These are phyloP conservation scores for Suillus americanus DNA, from an alignment of 768 basidiomycete species.

Conservation along the genomic window DNA sequence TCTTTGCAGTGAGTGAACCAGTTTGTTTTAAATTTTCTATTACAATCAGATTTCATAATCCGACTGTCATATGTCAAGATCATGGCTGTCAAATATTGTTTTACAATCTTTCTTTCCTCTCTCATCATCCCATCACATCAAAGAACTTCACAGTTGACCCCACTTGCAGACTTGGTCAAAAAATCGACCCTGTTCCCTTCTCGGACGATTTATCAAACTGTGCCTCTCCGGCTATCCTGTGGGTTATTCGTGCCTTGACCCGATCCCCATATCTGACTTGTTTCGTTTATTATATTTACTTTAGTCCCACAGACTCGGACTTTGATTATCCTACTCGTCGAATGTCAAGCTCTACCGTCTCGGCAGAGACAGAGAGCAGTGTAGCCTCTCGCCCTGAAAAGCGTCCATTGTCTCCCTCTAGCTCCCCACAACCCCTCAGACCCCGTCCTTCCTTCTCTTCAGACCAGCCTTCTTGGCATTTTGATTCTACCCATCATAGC, in stretches of 20 bases:
- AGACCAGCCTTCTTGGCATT: slow-evolving; percentile 26
- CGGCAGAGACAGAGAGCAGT: slow-evolving; percentile 64
- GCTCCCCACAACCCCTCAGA: slow-evolving; percentile 49
- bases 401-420: slow-evolving; percentile 54
- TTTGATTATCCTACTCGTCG: slow-evolving; percentile 58
- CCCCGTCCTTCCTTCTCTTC: slow-evolving; percentile 35
- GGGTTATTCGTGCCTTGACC: slow-evolving; percentile 24
- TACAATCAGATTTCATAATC: slow-evolving; percentile 16
- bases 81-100: slow-evolving; percentile 21
- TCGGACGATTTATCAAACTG: slow-evolving; percentile 48
- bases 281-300: slow-evolving; percentile 12
- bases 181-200: slow-evolving; percentile 38
- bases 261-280: slow-evolving; percentile 15
- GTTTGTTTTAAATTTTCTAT: not conserved
- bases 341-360: slow-evolving; percentile 77
- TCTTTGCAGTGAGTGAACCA: slow-evolving; percentile 45
- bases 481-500: slow-evolving; percentile 15
- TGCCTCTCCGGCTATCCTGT: slow-evolving; percentile 49
- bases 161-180: slow-evolving; percentile 38
- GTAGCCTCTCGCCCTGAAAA: slow-evolving; percentile 61
- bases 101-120: slow-evolving; percentile 13
- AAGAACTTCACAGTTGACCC: not conserved
- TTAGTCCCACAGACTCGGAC: slow-evolving; percentile 44
- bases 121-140: slow-evolving; percentile 7
- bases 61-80: slow-evolving; percentile 31